phyloP scores from a whole-genome alignment of 1,284 basidiomycete genomes.

The Thelephora terrestris region DNA sequence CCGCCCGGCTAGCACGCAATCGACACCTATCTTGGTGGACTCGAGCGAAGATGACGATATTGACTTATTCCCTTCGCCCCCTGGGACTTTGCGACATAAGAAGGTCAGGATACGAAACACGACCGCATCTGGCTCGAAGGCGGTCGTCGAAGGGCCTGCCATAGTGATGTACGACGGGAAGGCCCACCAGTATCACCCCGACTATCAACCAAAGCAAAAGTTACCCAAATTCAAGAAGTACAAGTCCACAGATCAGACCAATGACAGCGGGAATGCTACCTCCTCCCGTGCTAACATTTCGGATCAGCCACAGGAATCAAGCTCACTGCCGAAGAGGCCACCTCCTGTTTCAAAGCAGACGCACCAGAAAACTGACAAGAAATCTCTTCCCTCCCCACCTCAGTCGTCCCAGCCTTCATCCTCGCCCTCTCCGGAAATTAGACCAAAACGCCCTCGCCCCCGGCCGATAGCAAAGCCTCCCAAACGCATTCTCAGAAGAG shows the following conservation, averaged over 20 bases:
- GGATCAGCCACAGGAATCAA: background rate
- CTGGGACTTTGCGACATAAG: background rate
- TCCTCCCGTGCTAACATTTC: conserved; percentile 12
- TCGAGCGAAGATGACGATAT: conserved; percentile 2
- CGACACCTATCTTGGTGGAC: background rate
- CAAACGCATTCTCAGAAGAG: background rate
- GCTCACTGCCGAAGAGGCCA: too few relatives aligned
- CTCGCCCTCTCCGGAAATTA: background rate
- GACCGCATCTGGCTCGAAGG: background rate
- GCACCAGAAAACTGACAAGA: background rate
- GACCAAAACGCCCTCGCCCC: background rate
- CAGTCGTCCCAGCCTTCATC: background rate
- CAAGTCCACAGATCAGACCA: conserved; percentile 14
- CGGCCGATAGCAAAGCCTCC: background rate
- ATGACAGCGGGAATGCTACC: background rate
- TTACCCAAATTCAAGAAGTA: conserved; percentile 30
- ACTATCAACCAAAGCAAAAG: conserved; percentile 7
- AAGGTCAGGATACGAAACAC: background rate
- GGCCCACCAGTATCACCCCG: conserved; percentile 1
- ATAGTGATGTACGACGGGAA: conserved; percentile 1
- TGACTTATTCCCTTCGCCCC: conserved; percentile 2
- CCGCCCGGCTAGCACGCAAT: background rate
- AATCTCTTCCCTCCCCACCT: background rate
- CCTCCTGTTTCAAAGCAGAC: too few relatives aligned
- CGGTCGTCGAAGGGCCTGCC: background rate